Base-by-base conservation (phyloP, 129 eudicot genomes). In the Deinandra increscens region DNA sequence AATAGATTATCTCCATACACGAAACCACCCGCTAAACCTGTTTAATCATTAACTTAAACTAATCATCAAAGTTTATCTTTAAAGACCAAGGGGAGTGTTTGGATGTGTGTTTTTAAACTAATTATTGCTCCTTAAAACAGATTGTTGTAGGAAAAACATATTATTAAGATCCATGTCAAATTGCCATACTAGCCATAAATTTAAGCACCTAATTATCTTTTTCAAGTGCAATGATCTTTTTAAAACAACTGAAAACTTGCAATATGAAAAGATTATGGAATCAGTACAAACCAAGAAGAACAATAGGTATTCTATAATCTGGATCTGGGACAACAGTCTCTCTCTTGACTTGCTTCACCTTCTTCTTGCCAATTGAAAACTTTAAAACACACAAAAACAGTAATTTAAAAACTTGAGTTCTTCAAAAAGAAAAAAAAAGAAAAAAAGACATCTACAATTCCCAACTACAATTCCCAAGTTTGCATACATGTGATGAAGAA, bases 271-370 rank as follows among this genome's bases (percentile, higher is more conserved):
- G 60, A 61, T 75, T 20, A 66, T 6, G 71, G 38, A 53, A 26
- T 49, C 15, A 69, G 9, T 46, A 79, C 89, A 20, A 64, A 92
- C 96, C 96, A 37, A 86, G 93, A 72, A 89, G 74, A 43, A 93
- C 92, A 67, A 89, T 51, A n/a, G 98, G 98, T 54, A 93, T 93
- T 48, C 96, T 84, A 59, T 86, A 93, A 78, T 93, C 98, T 18
- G 95, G 96, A 58, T 89, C 98, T 0, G 96, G 98, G 68, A 93
- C 75, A 12, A 86, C 69, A 23, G 95, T 81, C 62, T 83, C 93
- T 66, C 75, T 80, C 82, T 87, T 79, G 34, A 71, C 81, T 69
- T 66, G 71, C 88, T 81, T 80, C n/a, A 79, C 78, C 82, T 81
- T 86, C 81, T 81, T 82, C 44, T 87, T 87, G 9, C 89, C 79